Percentiles rank a stretch among this genome's conserved stretches.
phyloP scores from a whole-genome alignment of 495 filamentous ascomycete genomes.

The Hyaloscypha hepaticicola region DNA sequence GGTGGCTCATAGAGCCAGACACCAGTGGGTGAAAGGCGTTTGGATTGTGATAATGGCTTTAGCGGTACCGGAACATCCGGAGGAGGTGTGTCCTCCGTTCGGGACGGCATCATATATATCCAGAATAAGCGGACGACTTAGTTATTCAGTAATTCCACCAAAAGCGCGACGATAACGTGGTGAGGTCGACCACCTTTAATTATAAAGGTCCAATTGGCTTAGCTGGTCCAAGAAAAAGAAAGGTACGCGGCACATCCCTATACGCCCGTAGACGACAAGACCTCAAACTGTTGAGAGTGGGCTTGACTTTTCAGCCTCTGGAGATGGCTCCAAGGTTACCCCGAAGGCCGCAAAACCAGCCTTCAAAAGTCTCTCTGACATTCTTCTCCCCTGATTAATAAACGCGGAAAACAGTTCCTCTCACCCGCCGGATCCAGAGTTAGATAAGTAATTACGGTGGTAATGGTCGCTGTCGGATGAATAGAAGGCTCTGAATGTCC shows the following conservation, averaged over 20 bases:
- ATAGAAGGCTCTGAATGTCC: not conserved
- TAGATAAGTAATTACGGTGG: too few relatives aligned
- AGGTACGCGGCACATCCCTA: not conserved
- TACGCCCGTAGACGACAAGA: not conserved
- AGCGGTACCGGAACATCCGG: not conserved
- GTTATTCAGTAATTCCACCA: too few relatives aligned
- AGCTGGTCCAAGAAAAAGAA: not conserved
- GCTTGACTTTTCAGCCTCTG: not conserved
- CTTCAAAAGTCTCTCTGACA: too few relatives aligned
- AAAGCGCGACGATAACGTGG: too few relatives aligned
- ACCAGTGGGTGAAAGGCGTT: slow-evolving; percentile 14
- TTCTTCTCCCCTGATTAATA: too few relatives aligned
- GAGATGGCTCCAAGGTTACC: not conserved
- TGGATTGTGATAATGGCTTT: slow-evolving; percentile 25
- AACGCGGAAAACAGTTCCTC: too few relatives aligned
- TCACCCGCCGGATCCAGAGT: too few relatives aligned
- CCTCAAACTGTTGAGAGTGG: not conserved
- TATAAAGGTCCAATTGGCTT: not conserved
- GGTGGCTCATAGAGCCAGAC: slow-evolving; percentile 25
- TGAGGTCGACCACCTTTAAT: too few relatives aligned
- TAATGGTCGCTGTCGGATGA: not conserved
- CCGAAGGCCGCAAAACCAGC: not conserved
- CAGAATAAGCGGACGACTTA: too few relatives aligned
- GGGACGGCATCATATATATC: not conserved
- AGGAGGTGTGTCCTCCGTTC: slow-evolving; percentile 2